Conservation (phyloP, 2,329 filamentous ascomycete species). For the Trichoderma sp. region DNA sequence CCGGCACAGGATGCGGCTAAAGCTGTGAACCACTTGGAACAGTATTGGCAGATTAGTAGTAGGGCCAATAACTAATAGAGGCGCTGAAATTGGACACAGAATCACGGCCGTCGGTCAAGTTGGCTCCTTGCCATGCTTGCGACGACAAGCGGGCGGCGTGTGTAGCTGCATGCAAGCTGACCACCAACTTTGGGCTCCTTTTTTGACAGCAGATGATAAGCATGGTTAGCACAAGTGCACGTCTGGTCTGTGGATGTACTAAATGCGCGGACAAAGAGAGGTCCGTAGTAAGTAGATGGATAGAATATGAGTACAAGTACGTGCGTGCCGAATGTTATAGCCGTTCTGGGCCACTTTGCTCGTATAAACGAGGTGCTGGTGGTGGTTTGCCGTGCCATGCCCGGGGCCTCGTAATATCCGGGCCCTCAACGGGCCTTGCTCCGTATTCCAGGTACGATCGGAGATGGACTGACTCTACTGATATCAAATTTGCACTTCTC, state of each 20-base stretch:
- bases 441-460: slow-evolving; percentile 13
- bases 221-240: not conserved
- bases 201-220: not conserved
- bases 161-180: slow-evolving; percentile 9
- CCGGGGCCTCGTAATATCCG: slow-evolving; percentile 9
- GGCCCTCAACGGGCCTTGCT: not conserved
- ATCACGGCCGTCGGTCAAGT: not conserved
- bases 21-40: not conserved
- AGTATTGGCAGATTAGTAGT: not conserved
- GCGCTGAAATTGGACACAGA: not conserved
- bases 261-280: not conserved
- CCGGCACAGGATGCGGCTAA: not conserved
- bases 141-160: not conserved
- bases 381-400: not conserved
- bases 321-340: not conserved
- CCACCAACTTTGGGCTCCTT: not conserved
- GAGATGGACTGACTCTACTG: not conserved
- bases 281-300: not conserved
- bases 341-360: not conserved
- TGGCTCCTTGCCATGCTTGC: not conserved
- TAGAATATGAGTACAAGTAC: not conserved
- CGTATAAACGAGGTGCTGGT: not conserved
- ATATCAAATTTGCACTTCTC: not conserved
- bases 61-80: not conserved
- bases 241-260: not conserved